A percentile compares a stretch with the other conserved stretches of the same genome.
Evolutionary conservation across 164 flowering plant genomes (phyloP).

Genomic region (Piper betle): DNA sequence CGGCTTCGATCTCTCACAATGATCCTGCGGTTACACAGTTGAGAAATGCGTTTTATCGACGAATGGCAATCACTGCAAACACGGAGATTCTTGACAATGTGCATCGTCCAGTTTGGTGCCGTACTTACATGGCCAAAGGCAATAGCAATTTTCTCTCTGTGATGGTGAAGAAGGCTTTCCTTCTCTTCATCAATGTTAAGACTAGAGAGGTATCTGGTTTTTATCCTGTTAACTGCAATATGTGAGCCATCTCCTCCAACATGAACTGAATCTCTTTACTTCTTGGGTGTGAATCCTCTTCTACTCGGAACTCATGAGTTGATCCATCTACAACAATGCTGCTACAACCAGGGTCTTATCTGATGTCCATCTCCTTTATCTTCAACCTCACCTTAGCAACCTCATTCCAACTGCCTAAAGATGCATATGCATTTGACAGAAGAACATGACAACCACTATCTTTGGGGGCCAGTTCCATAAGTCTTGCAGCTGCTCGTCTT

Average conservation of each 20-base stretch:
- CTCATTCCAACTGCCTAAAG: slow-evolving; percentile 30
- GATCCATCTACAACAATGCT: slow-evolving; percentile 16
- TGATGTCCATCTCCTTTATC: slow-evolving; percentile 22
- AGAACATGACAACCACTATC: slow-evolving; percentile 37
- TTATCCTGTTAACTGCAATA: slow-evolving; percentile 21
- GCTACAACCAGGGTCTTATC: slow-evolving; percentile 23
- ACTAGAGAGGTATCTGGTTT: slow-evolving; percentile 24
- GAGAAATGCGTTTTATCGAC: slow-evolving; percentile 26
- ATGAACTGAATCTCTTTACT: slow-evolving; percentile 18
- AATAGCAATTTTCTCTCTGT: slow-evolving; percentile 35
- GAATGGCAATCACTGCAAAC: slow-evolving; percentile 34
- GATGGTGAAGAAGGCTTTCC: slow-evolving; percentile 22
- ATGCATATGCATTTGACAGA: slow-evolving; percentile 33
- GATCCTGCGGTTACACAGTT: slow-evolving; percentile 17
- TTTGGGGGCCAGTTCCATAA: slow-evolving; percentile 34
- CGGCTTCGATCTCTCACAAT: slow-evolving; percentile 26
- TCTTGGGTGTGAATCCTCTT: slow-evolving; percentile 23
- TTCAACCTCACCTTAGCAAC: slow-evolving; percentile 18
- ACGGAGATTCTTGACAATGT: slow-evolving; percentile 31
- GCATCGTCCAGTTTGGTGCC: slow-evolving; percentile 10
- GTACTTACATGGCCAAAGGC: slow-evolving; percentile 28
- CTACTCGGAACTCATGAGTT: slow-evolving; percentile 29
- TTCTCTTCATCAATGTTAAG: slow-evolving; percentile 34
- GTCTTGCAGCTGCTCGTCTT: slow-evolving; percentile 20
- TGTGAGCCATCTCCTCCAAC: slow-evolving; percentile 25